Percentiles rank a stretch among this genome's conserved stretches.
Conservation (phyloP, 208 protist genomes). For the Wallacemonas sp. region DNA sequence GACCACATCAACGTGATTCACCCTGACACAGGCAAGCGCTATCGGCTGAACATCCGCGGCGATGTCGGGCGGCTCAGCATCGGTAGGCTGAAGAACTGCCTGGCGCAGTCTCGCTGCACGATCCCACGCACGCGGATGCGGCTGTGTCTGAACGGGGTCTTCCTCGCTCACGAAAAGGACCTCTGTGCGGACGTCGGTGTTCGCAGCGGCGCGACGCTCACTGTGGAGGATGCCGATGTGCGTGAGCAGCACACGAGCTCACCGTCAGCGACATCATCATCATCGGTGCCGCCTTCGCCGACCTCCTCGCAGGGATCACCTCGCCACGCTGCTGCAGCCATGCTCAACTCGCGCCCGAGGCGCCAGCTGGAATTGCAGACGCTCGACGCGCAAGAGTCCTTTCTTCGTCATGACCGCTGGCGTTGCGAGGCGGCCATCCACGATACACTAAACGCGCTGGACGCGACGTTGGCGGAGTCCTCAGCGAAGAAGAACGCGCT, state of each 20-base stretch:
- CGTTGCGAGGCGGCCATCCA: conserved; percentile 27
- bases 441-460: conserved; percentile 29
- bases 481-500: conserved; percentile 22
- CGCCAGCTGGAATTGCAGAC: conserved; percentile 66
- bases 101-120: conserved; percentile 42
- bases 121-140: conserved; percentile 42
- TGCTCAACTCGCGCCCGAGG: conserved; percentile 27
- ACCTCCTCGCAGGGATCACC: neutral
- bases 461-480: conserved; percentile 32
- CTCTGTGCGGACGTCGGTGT: conserved; percentile 59
- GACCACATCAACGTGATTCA: conserved; percentile 56
- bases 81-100: conserved; percentile 68
- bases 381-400: conserved; percentile 45
- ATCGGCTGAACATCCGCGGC: conserved; percentile 49
- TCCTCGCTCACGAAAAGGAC: conserved; percentile 38
- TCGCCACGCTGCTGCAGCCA: neutral
- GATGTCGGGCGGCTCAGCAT: conserved; percentile 49
- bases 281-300: neutral
- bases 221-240: conserved; percentile 28
- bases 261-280: neutral
- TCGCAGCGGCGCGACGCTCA: conserved; percentile 48
- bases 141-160: conserved; percentile 56
- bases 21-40: conserved; percentile 55
- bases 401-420: conserved; percentile 25
- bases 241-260: too few relatives aligned